A percentile compares a stretch with the other conserved stretches of the same genome.
These are phyloP conservation scores for Triticum turgidum DNA, from an alignment of 176 grass and related monocot species.

Conservation along the genomic window DNA sequence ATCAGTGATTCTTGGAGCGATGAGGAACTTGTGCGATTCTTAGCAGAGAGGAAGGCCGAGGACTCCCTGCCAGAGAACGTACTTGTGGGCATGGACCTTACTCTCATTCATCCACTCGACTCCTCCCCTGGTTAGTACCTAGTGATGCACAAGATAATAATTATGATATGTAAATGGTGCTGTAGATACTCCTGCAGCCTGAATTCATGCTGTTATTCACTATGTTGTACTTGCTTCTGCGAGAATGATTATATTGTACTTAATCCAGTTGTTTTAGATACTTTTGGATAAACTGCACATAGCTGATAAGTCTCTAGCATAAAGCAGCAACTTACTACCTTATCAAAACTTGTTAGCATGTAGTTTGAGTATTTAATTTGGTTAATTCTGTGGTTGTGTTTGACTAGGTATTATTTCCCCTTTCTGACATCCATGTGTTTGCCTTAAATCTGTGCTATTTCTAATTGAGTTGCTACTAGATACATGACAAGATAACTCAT, in stretches of 20 bases:
- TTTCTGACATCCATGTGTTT: neutral
- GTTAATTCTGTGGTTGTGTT: neutral
- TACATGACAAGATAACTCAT: constrained; percentile 20
- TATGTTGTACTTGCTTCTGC: neutral
- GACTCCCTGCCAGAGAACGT: constrained; percentile 41
- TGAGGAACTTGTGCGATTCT: constrained; percentile 49
- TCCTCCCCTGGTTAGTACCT: constrained; percentile 39
- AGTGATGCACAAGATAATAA: neutral
- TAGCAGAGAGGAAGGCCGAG: constrained; percentile 30
- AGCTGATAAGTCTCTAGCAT: neutral
- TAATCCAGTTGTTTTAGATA: neutral
- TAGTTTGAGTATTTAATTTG: neutral
- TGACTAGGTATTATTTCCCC: neutral
- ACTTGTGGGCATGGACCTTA: constrained; percentile 18
- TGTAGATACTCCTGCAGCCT: neutral
- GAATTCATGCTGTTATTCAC: neutral
- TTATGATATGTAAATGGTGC: neutral
- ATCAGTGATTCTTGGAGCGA: constrained; percentile 35
- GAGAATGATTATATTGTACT: neutral
- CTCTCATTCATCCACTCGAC: constrained; percentile 19
- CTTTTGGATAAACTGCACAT: neutral
- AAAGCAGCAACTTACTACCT: neutral
- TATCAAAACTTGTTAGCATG: neutral
- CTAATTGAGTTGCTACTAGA: neutral
- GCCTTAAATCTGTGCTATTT: neutral